Evolutionary conservation across 2,329 filamentous ascomycete species (phyloP).

Genomic region (Trichoderma atroviride): DNA sequence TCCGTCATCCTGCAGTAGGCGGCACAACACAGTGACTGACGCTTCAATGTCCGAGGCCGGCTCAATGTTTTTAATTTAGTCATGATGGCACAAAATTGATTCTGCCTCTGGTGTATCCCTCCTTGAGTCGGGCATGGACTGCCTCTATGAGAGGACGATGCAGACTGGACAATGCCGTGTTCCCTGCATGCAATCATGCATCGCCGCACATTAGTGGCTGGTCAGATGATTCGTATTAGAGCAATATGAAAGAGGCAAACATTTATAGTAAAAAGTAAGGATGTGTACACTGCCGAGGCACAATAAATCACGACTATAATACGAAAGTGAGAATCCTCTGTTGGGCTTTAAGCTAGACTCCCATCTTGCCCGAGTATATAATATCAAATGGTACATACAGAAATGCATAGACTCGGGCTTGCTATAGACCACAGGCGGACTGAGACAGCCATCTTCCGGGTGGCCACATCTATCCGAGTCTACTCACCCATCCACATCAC

Average conservation of each 20-base stretch:
- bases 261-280: too few species aligned
- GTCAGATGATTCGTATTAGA: slow-evolving; percentile 3
- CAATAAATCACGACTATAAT: not conserved
- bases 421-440: not conserved
- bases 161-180: not conserved
- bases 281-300: not conserved
- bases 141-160: not conserved
- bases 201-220: slow-evolving; percentile 5
- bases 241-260: not conserved
- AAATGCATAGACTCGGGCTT: not conserved
- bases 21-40: not conserved
- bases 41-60: not conserved
- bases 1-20: not conserved
- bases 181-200: not conserved
- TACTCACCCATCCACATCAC: not conserved
- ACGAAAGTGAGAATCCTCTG: not conserved
- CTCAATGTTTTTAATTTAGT: not conserved
- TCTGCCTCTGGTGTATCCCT: slow-evolving; percentile 7
- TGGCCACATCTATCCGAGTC: not conserved
- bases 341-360: not conserved
- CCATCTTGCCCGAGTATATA: not conserved
- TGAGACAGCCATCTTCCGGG: not conserved
- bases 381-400: not conserved
- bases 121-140: not conserved
- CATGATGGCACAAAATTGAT: not conserved